Evolutionary conservation across 192 early-diverging fungal genomes (phyloP).

Genomic region (Coemansia sp.): DNA sequence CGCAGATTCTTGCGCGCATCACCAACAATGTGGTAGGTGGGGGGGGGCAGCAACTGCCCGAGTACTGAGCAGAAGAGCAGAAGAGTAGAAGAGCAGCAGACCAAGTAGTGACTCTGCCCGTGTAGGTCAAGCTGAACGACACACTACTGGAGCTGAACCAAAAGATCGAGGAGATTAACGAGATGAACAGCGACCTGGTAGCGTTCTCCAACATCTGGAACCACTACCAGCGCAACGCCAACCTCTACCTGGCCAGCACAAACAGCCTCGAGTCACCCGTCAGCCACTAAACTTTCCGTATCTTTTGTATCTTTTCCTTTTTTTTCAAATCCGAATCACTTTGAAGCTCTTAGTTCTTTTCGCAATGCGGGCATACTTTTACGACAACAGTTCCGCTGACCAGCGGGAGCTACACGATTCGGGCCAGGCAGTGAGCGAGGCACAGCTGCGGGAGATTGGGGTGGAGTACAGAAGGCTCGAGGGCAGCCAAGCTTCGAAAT

Average conservation of each 20-base stretch:
- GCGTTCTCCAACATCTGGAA: slow-evolving; percentile 48
- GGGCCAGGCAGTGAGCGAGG: slow-evolving; percentile 53
- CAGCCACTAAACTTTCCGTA: not conserved
- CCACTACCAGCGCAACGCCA: slow-evolving; percentile 48
- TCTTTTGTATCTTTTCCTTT: not conserved
- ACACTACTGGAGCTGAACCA: slow-evolving; percentile 44
- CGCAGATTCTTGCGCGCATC: slow-evolving; percentile 46
- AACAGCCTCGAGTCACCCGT: slow-evolving; percentile 25
- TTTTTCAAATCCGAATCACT: slow-evolving; percentile 4
- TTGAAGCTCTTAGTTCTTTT: not conserved
- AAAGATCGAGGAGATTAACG: slow-evolving; percentile 49
- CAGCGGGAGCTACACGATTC: slow-evolving; percentile 78
- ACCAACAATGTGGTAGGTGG: slow-evolving; percentile 36
- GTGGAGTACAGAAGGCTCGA: slow-evolving; percentile 69
- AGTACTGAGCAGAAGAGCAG: no score
- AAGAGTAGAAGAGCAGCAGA: no score
- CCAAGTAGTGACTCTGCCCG: no score
- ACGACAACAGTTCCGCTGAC: slow-evolving; percentile 62
- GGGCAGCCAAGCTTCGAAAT: slow-evolving; percentile 44
- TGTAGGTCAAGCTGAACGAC: slow-evolving; percentile 43
- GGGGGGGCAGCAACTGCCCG: no score
- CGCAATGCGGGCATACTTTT: slow-evolving; percentile 72
- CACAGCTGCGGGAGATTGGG: slow-evolving; percentile 62
- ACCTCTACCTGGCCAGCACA: slow-evolving; percentile 40
- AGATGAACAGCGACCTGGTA: slow-evolving; percentile 50